phyloP scores from a whole-genome alignment of 331 rosid genomes.

The Prunus yedoensis region DNA sequence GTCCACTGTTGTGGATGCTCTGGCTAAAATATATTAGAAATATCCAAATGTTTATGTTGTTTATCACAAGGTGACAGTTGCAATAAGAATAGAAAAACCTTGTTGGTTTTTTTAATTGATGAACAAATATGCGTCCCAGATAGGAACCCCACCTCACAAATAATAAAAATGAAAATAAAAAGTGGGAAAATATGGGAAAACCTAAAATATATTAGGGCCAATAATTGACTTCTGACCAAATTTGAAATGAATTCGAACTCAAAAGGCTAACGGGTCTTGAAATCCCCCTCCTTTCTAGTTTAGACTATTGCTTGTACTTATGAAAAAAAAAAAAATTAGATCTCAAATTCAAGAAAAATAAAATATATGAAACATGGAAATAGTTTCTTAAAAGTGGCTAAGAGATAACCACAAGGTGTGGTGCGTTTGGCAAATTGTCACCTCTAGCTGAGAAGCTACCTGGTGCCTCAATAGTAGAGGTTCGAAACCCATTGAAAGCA shows the following conservation, averaged over 20 bases:
- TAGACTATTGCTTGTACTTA: not conserved
- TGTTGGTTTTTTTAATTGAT: not conserved
- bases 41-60: not conserved
- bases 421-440: too few species aligned
- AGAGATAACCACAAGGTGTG: too few species aligned
- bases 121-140: slow-evolving; percentile 3
- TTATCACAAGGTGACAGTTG: not conserved
- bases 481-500: too few species aligned
- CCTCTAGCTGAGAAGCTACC: too few species aligned
- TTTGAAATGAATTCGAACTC: not conserved
- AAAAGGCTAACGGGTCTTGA: not conserved
- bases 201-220: not conserved
- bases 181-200: not conserved
- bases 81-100: too few species aligned
- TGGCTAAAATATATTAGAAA: not conserved
- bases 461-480: rapidly evolving
- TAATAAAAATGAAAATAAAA: not conserved
- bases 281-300: too few species aligned
- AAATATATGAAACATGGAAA: not conserved
- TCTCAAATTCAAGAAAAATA: not conserved
- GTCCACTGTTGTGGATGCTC: not conserved
- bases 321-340: too few species aligned
- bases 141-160: not conserved
- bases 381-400: not conserved
- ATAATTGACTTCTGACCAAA: not conserved